Base-by-base conservation (phyloP, 1,284 basidiomycete genomes). In the Tilletia caries region DNA sequence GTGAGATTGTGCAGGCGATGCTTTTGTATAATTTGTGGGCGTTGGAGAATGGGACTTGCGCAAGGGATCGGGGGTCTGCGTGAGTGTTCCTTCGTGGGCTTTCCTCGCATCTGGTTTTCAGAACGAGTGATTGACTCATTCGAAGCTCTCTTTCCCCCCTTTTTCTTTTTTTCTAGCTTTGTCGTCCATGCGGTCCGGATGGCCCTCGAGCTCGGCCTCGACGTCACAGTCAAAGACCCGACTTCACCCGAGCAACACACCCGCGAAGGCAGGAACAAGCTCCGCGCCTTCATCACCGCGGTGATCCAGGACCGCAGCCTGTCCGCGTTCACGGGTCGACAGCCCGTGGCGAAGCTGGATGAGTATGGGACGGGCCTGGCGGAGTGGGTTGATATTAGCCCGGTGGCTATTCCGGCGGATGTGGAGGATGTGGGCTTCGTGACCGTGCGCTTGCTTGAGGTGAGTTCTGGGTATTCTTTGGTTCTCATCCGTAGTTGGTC, bases 231-330 rank as follows among this genome's bases (percentile, higher is more conserved):
- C 46, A 50, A 50, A n/a, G 46, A 50, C 20, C 15, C 46, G 20
- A 25, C 46, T 5, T n/a, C 20, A 5, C 23, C 46, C 20, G 46
- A 50, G 20, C 46, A 50, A 25, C 6, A 50, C 46, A 50, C 46
- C 6, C 46, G 46, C 46, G 46, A 50, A 25, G 46, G 46, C 20
- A 18, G 46, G 20, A 50, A 50, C 20, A 18, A 25, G 46, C 5
- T 25, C 8, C 46, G 46, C 5, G 20, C 46, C 23, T 50, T 50
- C 23, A 18, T 50, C 23, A 50, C 46, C 4, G 46, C 46, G 5
- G 46, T 50, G 6, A 50, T 50, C 20, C 46, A 50, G 46, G 46
- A 50, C 46, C 46, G 46, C 46, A 50, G 46, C 23, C 46, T 50
- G 46, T n/a, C 20, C 20, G 46, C 46, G 6, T 50, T 50, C 46